These are phyloP conservation scores for Fusarium clavum DNA, from an alignment of 2,329 filamentous ascomycete genomes.

Conservation along the genomic window DNA sequence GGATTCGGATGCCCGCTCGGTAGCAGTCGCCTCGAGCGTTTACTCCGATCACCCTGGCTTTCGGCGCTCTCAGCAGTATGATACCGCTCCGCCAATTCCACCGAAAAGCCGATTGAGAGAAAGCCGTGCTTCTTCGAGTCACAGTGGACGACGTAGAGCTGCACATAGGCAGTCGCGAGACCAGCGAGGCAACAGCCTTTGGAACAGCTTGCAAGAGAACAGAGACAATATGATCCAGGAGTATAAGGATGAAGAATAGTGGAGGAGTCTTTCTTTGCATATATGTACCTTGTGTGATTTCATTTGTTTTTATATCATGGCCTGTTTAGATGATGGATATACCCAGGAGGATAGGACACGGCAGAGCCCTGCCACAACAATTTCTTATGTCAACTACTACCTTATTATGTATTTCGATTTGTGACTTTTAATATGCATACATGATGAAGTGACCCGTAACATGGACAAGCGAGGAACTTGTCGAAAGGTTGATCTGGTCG, in stretches of 20 bases:
- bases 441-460: background rate
- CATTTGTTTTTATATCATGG: background rate
- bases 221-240: background rate
- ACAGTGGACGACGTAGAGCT: background rate
- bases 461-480: background rate
- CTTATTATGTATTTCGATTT: background rate
- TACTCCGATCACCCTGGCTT: constrained; percentile 38
- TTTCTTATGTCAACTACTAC: constrained; percentile 7
- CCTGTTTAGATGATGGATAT: constrained; percentile 15
- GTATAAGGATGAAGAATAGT: constrained; percentile 1
- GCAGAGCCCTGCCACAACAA: constrained; percentile 1
- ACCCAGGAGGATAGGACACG: constrained; percentile 6
- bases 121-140: background rate
- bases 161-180: background rate
- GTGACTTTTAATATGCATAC: background rate
- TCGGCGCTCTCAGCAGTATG: constrained; percentile 16
- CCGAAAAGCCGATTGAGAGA: background rate
- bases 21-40: constrained; percentile 30
- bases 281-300: background rate
- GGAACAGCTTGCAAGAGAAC: constrained; percentile 1
- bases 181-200: background rate
- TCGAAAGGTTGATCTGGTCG: background rate
- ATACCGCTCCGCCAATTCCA: background rate
- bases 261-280: background rate
- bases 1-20: background rate